Base-by-base conservation (phyloP, 1,139 yeast species). In the Geotrichum armillariae region DNA sequence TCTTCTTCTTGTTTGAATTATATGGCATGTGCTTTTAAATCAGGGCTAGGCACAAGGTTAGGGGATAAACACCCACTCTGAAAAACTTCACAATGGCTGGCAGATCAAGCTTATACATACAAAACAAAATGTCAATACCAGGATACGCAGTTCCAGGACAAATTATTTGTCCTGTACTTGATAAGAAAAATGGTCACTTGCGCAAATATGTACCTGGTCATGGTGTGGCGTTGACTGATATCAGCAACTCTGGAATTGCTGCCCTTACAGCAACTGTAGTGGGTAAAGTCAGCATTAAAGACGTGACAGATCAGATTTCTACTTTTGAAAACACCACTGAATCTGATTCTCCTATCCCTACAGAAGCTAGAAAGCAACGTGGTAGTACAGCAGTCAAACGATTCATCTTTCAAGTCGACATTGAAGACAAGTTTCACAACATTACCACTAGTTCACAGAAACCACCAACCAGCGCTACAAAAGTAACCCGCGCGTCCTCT, bases 61-160 rank as follows among this genome's bases (percentile, higher is more conserved):
- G n/a, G n/a, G n/a, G n/a, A n/a, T n/a, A n/a, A n/a, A n/a, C n/a
- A n/a, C n/a, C n/a, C n/a, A n/a, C n/a, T n/a, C n/a, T n/a, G n/a
- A n/a, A n/a, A n/a, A n/a, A n/a, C n/a, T n/a, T n/a, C n/a, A n/a
- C n/a, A n/a, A n/a, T n/a, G n/a, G n/a, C n/a, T n/a, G n/a, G n/a
- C n/a, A n/a, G n/a, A n/a, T n/a, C n/a, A n/a, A n/a, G n/a, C n/a
- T n/a, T n/a, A n/a, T n/a, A n/a, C n/a, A n/a, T n/a, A n/a, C n/a
- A n/a, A n/a, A n/a, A n/a, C 12, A 31, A 31, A n/a, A 46, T 49
- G 55, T 39, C 64, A 17, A 59, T 74, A 21, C 76, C 77, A 16
- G 67, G 70, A 23, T 65, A 63, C 37, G 90, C 81, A 2, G 76
- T 86, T 14, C 97, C 97, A 1, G 96, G 97, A 1, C 96, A 89